These are phyloP conservation scores for Styphnolobium japonicum DNA, from an alignment of 306 rosid species.

Conservation along the genomic window DNA sequence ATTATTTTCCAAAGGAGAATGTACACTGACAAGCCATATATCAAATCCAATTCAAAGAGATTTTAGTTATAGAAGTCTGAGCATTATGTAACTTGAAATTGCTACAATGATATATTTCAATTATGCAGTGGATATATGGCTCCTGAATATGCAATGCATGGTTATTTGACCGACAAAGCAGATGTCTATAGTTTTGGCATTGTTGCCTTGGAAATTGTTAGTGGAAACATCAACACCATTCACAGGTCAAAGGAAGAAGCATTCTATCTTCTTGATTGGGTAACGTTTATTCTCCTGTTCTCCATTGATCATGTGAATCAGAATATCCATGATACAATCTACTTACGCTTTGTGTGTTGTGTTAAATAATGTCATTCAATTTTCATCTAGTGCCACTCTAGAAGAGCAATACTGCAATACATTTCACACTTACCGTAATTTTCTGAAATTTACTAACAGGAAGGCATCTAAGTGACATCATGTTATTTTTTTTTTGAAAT, in stretches of 20 bases:
- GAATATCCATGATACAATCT: not conserved
- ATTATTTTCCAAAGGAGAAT: not conserved
- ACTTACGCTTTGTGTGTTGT: not conserved
- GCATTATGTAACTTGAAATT: not conserved
- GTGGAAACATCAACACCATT: conserved; percentile 51
- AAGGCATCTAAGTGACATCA: not conserved
- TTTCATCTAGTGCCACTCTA: not conserved
- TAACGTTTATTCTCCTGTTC: not conserved
- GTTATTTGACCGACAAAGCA: conserved; percentile 71
- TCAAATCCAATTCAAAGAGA: not conserved
- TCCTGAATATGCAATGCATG: conserved; percentile 62
- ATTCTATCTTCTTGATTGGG: conserved; percentile 42
- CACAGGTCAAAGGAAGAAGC: conserved; percentile 15
- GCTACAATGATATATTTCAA: not conserved
- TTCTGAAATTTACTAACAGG: not conserved
- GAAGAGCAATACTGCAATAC: not conserved
- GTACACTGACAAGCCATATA: not conserved
- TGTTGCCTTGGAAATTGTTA: conserved; percentile 49
- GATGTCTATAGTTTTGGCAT: conserved; percentile 77
- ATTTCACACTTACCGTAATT: not conserved
- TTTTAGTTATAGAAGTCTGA: not conserved
- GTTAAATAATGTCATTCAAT: not conserved
- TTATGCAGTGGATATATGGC: conserved; percentile 53
- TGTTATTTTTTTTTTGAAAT: not conserved
- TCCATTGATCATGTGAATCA: not conserved